These are phyloP conservation scores for Colletotrichum sp. DNA, from an alignment of 2,329 filamentous ascomycete genomes.

Conservation along the genomic window DNA sequence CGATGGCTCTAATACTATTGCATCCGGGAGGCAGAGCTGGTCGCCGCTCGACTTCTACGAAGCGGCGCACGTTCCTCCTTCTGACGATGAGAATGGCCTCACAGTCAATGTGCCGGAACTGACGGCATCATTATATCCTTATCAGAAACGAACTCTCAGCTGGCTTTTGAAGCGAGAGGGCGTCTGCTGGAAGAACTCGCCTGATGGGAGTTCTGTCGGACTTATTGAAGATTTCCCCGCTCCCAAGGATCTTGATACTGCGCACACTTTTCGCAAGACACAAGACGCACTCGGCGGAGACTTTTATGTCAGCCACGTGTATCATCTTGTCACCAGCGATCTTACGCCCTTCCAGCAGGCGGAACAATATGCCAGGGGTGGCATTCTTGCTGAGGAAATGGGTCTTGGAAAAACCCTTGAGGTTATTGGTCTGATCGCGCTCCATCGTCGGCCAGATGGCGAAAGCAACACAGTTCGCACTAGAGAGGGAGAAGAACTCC, in stretches of 20 bases:
- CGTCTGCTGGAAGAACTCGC: conserved; percentile 47
- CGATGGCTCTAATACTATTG: conserved; percentile 27
- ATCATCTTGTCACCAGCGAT: conserved; percentile 62
- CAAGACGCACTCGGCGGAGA: not conserved
- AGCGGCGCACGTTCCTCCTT: conserved; percentile 65
- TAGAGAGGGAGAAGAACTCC: conserved; percentile 45
- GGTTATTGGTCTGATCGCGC: conserved; percentile 71
- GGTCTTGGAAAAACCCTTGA: conserved; percentile 83
- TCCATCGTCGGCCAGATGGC: conserved; percentile 54
- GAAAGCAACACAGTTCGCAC: conserved; percentile 32
- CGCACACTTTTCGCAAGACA: conserved; percentile 13
- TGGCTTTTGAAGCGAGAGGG: conserved; percentile 75
- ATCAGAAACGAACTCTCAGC: conserved; percentile 71
- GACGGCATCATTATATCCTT: conserved; percentile 67
- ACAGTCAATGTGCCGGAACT: conserved; percentile 48
- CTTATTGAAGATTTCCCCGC: conserved; percentile 22
- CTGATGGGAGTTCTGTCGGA: conserved; percentile 18
- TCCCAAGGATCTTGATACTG: not conserved
- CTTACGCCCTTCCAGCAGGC: conserved; percentile 44
- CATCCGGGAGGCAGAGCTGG: conserved; percentile 29
- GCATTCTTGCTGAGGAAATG: conserved; percentile 83
- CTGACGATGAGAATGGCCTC: conserved; percentile 39
- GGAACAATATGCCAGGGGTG: conserved; percentile 54
- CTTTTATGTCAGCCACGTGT: conserved; percentile 67
- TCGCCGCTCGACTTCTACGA: conserved; percentile 70